Base-by-base conservation (phyloP, 495 filamentous ascomycete species). In the Neurospora africana region DNA sequence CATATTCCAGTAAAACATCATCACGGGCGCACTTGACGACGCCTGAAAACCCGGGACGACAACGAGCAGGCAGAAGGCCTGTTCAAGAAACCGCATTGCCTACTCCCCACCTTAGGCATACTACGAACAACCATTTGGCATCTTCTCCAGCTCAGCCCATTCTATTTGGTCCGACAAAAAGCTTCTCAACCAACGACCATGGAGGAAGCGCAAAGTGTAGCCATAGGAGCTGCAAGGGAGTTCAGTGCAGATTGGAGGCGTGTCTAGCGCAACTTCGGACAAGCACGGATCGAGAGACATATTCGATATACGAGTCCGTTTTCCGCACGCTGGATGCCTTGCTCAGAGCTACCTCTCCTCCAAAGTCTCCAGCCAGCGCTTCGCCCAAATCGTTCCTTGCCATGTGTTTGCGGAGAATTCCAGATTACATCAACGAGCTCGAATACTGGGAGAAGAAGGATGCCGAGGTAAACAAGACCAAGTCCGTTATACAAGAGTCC, bases 371-470 rank as follows among this genome's bases (percentile, higher is more conserved):
- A 6, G 65, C 71, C 8, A 76, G 76, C 2, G 58, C 23, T 4
- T 75, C 72, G 7, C 74, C 77, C 21, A 80, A 75, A 68, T 90
- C 90, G 13, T 80, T 93, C 30, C 78, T 92, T n/a, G 87, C 88
- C 6, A 90, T 89, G 82, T 88, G 88, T 71, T 79, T 89, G 38
- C 85, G 89, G 72, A 85, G 86, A 37, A 78, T 93, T 10, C 91
- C 91, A 0, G 82, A 84, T 9, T 91, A 89, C 79, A 90, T 93
- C 72, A 79, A 82, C 4, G 81, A 84, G 21, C 87, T 91, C 70
- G 88, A 92, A 75, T 75, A 79, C 23, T 81, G 82, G 78, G 85
- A 86, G 74, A 75, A 76, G 43, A 73, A 79, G n/a, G 78, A 88
- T 23, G 82, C 87, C 30, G 83, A 89, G 61, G 74, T 82, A 58